Conservation (phyloP, 2,329 filamentous ascomycete genomes). For the Venturia aucupariae region DNA sequence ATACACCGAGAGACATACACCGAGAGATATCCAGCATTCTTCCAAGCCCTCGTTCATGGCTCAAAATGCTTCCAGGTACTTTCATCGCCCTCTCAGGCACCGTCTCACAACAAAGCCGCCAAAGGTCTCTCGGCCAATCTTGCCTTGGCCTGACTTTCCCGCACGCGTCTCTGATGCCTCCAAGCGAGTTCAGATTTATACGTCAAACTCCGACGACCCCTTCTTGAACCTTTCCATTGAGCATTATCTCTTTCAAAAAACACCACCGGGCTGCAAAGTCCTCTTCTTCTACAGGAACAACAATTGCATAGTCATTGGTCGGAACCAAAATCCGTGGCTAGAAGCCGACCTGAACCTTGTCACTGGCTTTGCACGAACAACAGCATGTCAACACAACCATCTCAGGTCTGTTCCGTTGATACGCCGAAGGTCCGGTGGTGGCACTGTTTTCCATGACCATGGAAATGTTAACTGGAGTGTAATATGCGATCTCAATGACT, state of each 20-base stretch:
- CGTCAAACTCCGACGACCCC: slow-evolving; percentile 61
- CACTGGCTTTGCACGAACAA: not conserved
- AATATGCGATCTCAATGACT: slow-evolving; percentile 65
- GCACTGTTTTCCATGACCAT: slow-evolving; percentile 85
- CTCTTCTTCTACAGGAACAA: slow-evolving; percentile 83
- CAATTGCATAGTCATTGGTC: slow-evolving; percentile 81
- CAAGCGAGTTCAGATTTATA: slow-evolving; percentile 56
- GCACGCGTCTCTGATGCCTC: slow-evolving; percentile 17
- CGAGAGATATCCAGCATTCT: too few species aligned
- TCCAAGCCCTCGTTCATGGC: not conserved
- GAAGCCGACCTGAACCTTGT: slow-evolving; percentile 70
- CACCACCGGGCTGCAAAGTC: slow-evolving; percentile 61
- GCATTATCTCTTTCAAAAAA: slow-evolving; percentile 73
- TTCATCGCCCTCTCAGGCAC: not conserved
- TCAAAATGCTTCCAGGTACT: not conserved
- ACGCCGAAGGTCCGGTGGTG: slow-evolving; percentile 77
- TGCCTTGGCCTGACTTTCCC: not conserved
- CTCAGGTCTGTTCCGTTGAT: slow-evolving; percentile 37
- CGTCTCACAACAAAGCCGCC: not conserved
- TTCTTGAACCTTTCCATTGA: slow-evolving; percentile 91
- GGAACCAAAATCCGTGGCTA: slow-evolving; percentile 96
- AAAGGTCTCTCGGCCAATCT: not conserved
- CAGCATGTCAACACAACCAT: not conserved
- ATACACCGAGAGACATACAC: too few species aligned
- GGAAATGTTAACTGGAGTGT: slow-evolving; percentile 96